These are phyloP conservation scores for Puccinellia tenuiflora DNA, from an alignment of 176 grass and related monocot genomes.

Conservation along the genomic window DNA sequence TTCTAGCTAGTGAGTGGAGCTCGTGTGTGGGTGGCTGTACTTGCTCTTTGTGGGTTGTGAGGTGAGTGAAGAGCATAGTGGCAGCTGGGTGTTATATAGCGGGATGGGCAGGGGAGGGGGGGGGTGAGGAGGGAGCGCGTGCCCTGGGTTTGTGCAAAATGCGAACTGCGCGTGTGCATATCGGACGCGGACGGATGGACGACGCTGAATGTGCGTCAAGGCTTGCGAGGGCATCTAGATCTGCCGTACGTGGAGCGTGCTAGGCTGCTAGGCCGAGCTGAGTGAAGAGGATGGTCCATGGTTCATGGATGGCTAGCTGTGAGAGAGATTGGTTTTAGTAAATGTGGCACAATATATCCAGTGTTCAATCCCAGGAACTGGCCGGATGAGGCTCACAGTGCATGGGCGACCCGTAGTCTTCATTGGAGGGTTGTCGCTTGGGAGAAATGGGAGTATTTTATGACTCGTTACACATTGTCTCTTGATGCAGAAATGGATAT, in stretches of 20 bases:
- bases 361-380: neutral
- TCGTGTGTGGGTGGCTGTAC: constrained; percentile 25
- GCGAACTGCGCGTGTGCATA: constrained; percentile 21
- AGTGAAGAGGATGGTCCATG: neutral
- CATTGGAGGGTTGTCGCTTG: neutral
- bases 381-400: neutral
- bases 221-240: neutral
- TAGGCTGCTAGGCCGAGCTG: neutral
- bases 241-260: constrained; percentile 16
- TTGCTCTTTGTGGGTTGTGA: neutral
- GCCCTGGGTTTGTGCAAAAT: neutral
- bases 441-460: neutral
- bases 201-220: constrained; percentile 13
- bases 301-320: neutral
- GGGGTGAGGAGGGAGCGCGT: too few relatives aligned
- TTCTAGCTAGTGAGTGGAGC: neutral
- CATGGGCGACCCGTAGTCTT: neutral
- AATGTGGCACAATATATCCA: neutral
- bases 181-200: neutral
- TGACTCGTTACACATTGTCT: neutral
- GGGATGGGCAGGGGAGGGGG: neutral
- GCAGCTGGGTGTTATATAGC: constrained; percentile 38
- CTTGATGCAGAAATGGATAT: too few relatives aligned
- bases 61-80: neutral
- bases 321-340: neutral